These are phyloP conservation scores for Debaryomyces nepalensis DNA, from an alignment of 1,139 yeast species.

Conservation along the genomic window DNA sequence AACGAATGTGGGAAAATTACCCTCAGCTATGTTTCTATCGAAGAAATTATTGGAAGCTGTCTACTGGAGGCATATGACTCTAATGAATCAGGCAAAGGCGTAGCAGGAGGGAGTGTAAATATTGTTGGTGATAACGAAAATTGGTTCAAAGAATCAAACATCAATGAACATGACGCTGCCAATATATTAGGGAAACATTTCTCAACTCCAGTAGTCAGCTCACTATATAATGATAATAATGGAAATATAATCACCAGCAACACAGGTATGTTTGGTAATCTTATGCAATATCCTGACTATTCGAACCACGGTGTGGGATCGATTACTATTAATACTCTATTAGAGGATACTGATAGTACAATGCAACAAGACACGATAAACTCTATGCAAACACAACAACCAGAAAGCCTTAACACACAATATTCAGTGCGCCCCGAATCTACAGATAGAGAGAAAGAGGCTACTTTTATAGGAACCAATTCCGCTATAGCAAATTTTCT, in stretches of 20 bases:
- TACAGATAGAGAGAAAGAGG: no score
- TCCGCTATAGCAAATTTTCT: no score
- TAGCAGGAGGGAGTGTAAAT: constrained; percentile 1
- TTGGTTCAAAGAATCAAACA: constrained; percentile 7
- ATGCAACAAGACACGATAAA: not conserved
- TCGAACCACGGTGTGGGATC: not conserved
- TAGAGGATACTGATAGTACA: constrained; percentile 2
- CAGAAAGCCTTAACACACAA: not conserved
- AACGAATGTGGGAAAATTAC: constrained; percentile 62
- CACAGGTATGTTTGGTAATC: constrained; percentile 2
- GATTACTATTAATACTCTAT: constrained; percentile 10
- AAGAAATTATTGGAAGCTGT: constrained; percentile 66
- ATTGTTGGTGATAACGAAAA: constrained; percentile 3
- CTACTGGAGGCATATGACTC: constrained; percentile 42
- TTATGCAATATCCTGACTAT: constrained; percentile 8
- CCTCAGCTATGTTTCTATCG: constrained; percentile 60
- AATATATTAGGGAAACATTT: constrained; percentile 1
- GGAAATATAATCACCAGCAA: not conserved
- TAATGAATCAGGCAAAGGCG: constrained; percentile 18
- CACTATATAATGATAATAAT: not conserved
- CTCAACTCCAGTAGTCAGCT: not conserved
- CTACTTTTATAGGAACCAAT: no score
- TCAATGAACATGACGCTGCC: not conserved
- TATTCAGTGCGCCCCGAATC: no score
- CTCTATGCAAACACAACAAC: not conserved